These are phyloP conservation scores for Aureococcus anophagefferens DNA, from an alignment of 108 stramenopile genomes.

Conservation along the genomic window DNA sequence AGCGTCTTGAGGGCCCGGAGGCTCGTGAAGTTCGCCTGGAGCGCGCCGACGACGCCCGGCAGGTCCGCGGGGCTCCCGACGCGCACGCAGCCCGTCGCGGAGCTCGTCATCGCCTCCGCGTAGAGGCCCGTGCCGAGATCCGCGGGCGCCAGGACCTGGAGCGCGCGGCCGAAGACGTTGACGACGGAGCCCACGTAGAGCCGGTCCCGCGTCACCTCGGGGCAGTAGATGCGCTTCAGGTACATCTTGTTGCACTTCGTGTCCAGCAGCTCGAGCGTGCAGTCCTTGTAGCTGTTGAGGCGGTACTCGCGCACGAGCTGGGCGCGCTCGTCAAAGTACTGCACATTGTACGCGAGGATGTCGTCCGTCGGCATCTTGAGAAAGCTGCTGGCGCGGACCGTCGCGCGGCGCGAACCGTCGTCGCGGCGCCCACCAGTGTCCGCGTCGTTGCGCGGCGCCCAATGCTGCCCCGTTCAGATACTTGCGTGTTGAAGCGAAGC, in stretches of 20 bases:
- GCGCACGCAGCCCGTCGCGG: not conserved
- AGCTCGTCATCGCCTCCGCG: not conserved
- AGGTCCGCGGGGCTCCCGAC: not conserved
- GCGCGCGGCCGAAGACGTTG: slow-evolving; percentile 9
- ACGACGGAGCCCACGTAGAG: slow-evolving; percentile 17
- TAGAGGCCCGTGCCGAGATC: not conserved
- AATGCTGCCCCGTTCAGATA: too few relatives aligned
- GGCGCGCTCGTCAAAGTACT: slow-evolving; percentile 11
- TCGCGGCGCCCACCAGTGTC: too few relatives aligned
- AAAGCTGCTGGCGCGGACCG: too few relatives aligned
- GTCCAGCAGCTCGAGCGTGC: slow-evolving; percentile 5
- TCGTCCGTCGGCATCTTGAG: not conserved
- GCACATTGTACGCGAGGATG: not conserved
- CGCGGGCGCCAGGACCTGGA: not conserved
- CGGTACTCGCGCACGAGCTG: not conserved
- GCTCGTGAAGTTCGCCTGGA: not conserved
- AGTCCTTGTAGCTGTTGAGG: slow-evolving; percentile 10
- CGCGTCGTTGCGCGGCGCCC: too few relatives aligned
- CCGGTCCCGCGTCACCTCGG: slow-evolving; percentile 10
- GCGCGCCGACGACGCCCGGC: not conserved
- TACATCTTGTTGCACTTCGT: slow-evolving; percentile 3
- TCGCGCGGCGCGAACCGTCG: too few relatives aligned
- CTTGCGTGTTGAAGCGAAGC: too few relatives aligned
- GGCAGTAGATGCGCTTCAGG: slow-evolving; percentile 17
- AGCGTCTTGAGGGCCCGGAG: not conserved